These are phyloP conservation scores for Selaginella tamariscina DNA, from an alignment of 75 land plant genomes.

Conservation along the genomic window DNA sequence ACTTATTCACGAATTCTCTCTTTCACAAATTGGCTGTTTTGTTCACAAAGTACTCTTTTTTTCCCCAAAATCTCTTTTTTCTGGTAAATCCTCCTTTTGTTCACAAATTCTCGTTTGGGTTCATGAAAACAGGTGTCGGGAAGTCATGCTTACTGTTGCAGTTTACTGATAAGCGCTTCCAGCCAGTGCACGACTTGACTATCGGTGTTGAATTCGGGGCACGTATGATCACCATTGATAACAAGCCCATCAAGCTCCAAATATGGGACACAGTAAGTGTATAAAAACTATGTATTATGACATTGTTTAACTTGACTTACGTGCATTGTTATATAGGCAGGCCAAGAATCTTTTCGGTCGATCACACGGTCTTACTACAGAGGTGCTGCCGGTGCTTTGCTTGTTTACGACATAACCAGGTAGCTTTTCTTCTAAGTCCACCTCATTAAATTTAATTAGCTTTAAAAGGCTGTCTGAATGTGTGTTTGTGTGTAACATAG, in stretches of 20 bases:
- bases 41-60: neutral
- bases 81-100: neutral
- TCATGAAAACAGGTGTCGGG: conserved; percentile 56
- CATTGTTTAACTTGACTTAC: conserved; percentile 5
- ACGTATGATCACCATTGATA: conserved; percentile 86
- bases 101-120: neutral
- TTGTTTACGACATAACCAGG: conserved; percentile 73
- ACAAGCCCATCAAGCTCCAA: conserved; percentile 89
- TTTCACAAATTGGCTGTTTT: neutral
- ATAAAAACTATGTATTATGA: neutral
- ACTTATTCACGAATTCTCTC: neutral
- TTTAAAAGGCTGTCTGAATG: no score
- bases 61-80: neutral
- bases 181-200: conserved; percentile 94
- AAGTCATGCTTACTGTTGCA: conserved; percentile 93
- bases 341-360: conserved; percentile 73
- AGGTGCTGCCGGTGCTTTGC: conserved; percentile 70
- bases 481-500: no score
- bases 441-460: neutral
- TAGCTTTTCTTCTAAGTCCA: conserved; percentile 14
- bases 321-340: conserved; percentile 38
- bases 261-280: conserved; percentile 90
- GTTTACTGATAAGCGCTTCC: conserved; percentile 91
- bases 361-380: conserved; percentile 76
- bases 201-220: conserved; percentile 99